Conservation (phyloP, 805 yeast species). For the Kregervanrija delftensis region DNA sequence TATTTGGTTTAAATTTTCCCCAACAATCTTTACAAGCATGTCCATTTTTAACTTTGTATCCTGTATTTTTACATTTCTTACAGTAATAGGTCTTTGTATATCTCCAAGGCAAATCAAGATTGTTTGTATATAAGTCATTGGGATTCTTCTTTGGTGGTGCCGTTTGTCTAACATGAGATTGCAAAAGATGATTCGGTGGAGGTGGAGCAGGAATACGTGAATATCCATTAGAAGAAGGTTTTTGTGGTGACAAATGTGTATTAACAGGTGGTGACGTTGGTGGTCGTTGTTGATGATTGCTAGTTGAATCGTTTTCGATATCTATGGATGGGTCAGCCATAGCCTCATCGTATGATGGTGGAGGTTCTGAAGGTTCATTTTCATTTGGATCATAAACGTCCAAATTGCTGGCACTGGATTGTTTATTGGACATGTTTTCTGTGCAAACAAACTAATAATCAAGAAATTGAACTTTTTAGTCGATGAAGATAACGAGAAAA, state of each 20-base stretch:
- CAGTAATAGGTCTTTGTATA: slow-evolving; percentile 51
- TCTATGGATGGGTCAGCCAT: slow-evolving; percentile 10
- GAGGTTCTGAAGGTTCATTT: slow-evolving; percentile 22
- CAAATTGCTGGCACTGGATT: slow-evolving; percentile 2
- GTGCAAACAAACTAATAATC: no score
- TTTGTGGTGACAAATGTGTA: neutral
- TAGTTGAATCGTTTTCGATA: neutral
- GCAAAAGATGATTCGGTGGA: slow-evolving; percentile 1
- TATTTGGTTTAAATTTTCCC: slow-evolving; percentile 38
- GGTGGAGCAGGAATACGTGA: slow-evolving; percentile 8
- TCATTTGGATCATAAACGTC: slow-evolving; percentile 10
- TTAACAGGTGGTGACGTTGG: slow-evolving; percentile 3
- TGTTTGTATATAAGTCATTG: slow-evolving; percentile 8
- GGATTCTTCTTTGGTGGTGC: no score
- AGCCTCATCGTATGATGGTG: slow-evolving; percentile 45
- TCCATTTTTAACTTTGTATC: slow-evolving; percentile 54
- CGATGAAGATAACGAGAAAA: neutral
- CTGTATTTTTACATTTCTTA: slow-evolving; percentile 68
- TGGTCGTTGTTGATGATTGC: slow-evolving; percentile 4
- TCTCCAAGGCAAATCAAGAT: slow-evolving; percentile 49
- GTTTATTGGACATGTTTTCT: no score
- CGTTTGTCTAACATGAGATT: no score
- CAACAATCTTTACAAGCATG: slow-evolving; percentile 65
- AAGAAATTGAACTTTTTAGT: no score
- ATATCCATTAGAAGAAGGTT: neutral